These are phyloP conservation scores for Eragrostis curvula DNA, from an alignment of 176 grass and related monocot species.

Conservation along the genomic window DNA sequence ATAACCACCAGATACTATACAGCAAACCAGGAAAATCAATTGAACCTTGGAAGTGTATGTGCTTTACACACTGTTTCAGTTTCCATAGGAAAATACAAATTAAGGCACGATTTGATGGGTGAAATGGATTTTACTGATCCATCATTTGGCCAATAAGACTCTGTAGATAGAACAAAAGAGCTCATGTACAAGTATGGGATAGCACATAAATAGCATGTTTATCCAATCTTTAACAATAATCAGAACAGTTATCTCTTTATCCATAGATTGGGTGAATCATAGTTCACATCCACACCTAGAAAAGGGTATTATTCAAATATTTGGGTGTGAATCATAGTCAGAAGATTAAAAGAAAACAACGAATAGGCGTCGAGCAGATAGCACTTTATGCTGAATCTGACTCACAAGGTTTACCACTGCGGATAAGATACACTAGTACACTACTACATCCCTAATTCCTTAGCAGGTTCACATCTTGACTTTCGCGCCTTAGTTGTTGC, in stretches of 20 bases:
- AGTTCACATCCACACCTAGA: conserved; percentile 11
- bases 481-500: conserved; percentile 1
- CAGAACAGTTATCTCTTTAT: background rate
- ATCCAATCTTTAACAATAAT: conserved; percentile 4
- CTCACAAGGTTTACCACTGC: conserved; percentile 10
- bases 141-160: too few relatives aligned
- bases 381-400: conserved; percentile 13
- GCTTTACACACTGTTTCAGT: background rate
- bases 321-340: conserved; percentile 22
- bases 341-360: conserved; percentile 22
- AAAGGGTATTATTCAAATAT: conserved; percentile 18
- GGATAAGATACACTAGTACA: background rate
- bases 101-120: background rate
- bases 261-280: conserved; percentile 15
- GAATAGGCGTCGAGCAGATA: background rate
- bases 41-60: background rate
- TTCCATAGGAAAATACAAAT: background rate
- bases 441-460: background rate
- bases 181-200: background rate
- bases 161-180: too few relatives aligned
- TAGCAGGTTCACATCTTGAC: background rate
- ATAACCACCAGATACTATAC: background rate
- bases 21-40: background rate
- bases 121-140: too few relatives aligned
- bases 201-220: background rate